Conservation (phyloP, 75 land plant genomes). For the Larix kaempferi region DNA sequence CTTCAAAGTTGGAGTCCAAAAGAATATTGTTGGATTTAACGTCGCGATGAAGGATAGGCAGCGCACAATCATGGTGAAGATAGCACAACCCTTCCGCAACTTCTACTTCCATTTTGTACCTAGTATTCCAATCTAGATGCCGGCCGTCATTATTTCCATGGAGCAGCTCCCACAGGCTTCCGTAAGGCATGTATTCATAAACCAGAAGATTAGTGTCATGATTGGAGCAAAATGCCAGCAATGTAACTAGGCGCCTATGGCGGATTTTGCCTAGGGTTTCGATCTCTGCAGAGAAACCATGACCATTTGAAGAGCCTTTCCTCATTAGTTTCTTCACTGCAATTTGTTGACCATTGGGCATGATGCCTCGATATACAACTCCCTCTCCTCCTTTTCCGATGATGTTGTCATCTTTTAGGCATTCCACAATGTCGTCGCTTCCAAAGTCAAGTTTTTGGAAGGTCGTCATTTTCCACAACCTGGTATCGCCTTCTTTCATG, state of each 20-base stretch:
- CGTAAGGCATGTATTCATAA: constrained; percentile 74
- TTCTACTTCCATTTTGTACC: constrained; percentile 64
- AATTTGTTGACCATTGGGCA: constrained; percentile 56
- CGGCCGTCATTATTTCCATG: constrained; percentile 67
- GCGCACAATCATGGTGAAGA: too few species aligned
- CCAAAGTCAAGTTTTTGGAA: constrained; percentile 59
- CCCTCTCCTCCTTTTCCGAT: constrained; percentile 83
- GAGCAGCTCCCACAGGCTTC: constrained; percentile 62
- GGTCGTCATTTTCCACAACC: constrained; percentile 68
- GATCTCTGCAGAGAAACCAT: too few species aligned
- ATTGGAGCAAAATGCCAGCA: constrained; percentile 68
- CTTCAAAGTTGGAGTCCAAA: too few species aligned
- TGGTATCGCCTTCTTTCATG: constrained; percentile 1
- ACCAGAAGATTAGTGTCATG: constrained; percentile 56
- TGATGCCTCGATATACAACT: constrained; percentile 63
- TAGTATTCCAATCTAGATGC: constrained; percentile 44
- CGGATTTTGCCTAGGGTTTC: constrained; percentile 68
- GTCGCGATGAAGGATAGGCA: constrained; percentile 76
- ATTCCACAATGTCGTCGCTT: constrained; percentile 46
- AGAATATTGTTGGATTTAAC: too few species aligned
- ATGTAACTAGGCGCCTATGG: constrained; percentile 65
- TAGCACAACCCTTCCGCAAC: too few species aligned
- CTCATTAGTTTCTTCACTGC: constrained; percentile 76
- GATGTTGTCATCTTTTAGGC: constrained; percentile 42
- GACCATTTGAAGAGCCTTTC: constrained; percentile 29